Evolutionary conservation across 768 basidiomycete genomes (phyloP), one percentile per base, ranked within the genome.

Genomic region (Suillus lakei): DNA sequence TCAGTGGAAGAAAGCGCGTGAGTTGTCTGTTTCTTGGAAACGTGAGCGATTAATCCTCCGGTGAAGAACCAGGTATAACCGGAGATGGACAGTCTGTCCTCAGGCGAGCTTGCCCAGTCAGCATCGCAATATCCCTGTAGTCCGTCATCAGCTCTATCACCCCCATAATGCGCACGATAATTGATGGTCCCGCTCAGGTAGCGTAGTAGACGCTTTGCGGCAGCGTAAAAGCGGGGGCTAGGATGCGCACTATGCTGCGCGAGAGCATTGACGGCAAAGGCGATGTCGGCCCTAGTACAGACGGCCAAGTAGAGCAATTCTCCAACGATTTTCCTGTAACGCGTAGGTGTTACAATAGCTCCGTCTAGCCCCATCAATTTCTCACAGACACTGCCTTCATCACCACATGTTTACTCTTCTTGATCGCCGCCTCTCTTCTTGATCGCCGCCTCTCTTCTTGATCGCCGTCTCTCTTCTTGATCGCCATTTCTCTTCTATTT

Each of bases 271-370:
- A 79, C 76, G 10, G 76, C 68, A 58, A 67, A 79, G 0, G 76
- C 67, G 21, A 83, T 68, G 50, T 83, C 79, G 0, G 80, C 79
- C 1, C 73, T 70, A 2, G 80, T 79, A 26, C 50, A 51, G 23
- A 68, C 54, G 38, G 66, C 66, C 23, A 67, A 53, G 28, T 67
- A 26, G 3, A 68, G 60, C 16, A 68, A 10, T 10, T 30, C 28
- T 13, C 60, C 38, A 2, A 61, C 60, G 3, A 61, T 36, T 13
- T 51, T 51, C 5, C 50, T 4, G 28, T 51, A 51, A 30, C n/a
- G 5, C 1, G 7, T n/a, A 12, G n/a, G n/a, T n/a, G n/a, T n/a
- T n/a, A n/a, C n/a, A n/a, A n/a, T n/a, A n/a, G n/a, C n/a, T n/a
- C n/a, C n/a, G n/a, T n/a, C n/a, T n/a, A n/a, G n/a, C n/a, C n/a